Percentiles rank a stretch among this genome's conserved stretches.
phyloP scores from a whole-genome alignment of 2,329 filamentous ascomycete genomes.

The Cladosporium phlei region DNA sequence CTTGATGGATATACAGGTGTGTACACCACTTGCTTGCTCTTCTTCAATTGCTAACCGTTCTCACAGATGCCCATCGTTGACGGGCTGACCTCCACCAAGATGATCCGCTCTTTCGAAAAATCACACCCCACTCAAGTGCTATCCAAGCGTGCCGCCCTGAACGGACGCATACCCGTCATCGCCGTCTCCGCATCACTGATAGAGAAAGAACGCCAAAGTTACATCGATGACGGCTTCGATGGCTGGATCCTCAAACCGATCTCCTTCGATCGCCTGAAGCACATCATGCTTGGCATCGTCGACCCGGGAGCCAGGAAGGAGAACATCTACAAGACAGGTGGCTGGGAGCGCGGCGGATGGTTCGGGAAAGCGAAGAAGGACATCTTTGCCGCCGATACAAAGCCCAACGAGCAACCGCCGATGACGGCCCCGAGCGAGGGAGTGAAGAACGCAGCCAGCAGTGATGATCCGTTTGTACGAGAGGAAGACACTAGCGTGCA shows the following conservation, averaged over 20 bases:
- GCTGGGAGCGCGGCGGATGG: slow-evolving; percentile 87
- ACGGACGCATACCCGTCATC: slow-evolving; percentile 72
- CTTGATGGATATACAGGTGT: slow-evolving; percentile 88
- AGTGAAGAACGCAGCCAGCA: slow-evolving; percentile 29
- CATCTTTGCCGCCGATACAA: slow-evolving; percentile 35
- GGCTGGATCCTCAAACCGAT: slow-evolving; percentile 90
- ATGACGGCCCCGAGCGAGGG: slow-evolving; percentile 23
- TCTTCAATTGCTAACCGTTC: slow-evolving; percentile 15
- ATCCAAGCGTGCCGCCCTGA: slow-evolving; percentile 55
- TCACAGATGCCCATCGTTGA: slow-evolving; percentile 86
- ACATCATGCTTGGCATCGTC: slow-evolving; percentile 65
- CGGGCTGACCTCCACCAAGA: slow-evolving; percentile 73
- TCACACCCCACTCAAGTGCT: slow-evolving; percentile 46
- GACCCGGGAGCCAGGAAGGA: slow-evolving; percentile 53
- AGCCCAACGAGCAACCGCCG: slow-evolving; percentile 23
- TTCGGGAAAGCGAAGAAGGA: slow-evolving; percentile 49
- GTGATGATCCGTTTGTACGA: slow-evolving; percentile 30
- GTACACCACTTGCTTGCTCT: not conserved
- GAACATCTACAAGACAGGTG: slow-evolving; percentile 65
- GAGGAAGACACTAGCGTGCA: slow-evolving; percentile 30
- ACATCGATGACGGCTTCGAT: slow-evolving; percentile 76
- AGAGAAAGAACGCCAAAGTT: slow-evolving; percentile 63
- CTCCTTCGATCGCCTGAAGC: slow-evolving; percentile 68
- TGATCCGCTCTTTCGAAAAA: slow-evolving; percentile 71
- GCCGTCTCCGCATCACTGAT: slow-evolving; percentile 79